Base-by-base conservation (phyloP, 768 basidiomycete species). In the Galerina marginata region DNA sequence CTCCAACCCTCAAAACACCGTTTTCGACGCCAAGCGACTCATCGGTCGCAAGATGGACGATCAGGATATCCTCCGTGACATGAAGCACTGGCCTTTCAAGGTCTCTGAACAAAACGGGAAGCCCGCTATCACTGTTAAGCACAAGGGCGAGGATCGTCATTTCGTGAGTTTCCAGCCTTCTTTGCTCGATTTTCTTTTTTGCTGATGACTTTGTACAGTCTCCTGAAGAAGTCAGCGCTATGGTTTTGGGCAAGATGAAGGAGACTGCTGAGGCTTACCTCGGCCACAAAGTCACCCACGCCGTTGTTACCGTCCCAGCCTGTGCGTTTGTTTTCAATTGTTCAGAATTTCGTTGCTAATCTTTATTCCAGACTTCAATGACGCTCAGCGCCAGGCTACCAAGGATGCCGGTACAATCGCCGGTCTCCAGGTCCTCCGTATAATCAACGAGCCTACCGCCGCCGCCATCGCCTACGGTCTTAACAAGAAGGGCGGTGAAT, bases 221-320 rank as follows among this genome's bases (percentile, higher is more conserved):
- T 0, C 92, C 95, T 6, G 95, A 96, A 75, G 95, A 97, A 79
- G 88, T 99, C 67, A 92, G 89, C 44, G 95, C 96, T 59, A 99
- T 98, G 96, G 85, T 99, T 69, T 82, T 99, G 56, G 81, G 76
- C 61, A 99, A 98, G 85, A 98, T 99, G 96, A 98, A 97, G 85
- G 96, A 99, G 82, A 99, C 95, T 26, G 96, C 96, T 58, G 96
- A 98, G 83, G 92, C 95, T 15, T 98, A 96, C 79, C 91, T 99
- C 60, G 95, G 95, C 69, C 86, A 94, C 71, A 91, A 93, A 76
- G 95, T 99, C 73, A 95, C 95, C 61, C 93, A 99, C 75, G 96
- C 96, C 60, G 96, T 99, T 51, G 93, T 99, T 73, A 98, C 96
- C 50, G 96, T 99, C 74, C 96, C 96, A 48, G 96, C 96, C 57